Percentiles rank a stretch among this genome's conserved stretches.
These are phyloP conservation scores for Fusarium xyrophilum DNA, from an alignment of 2,329 filamentous ascomycete species.

Conservation along the genomic window DNA sequence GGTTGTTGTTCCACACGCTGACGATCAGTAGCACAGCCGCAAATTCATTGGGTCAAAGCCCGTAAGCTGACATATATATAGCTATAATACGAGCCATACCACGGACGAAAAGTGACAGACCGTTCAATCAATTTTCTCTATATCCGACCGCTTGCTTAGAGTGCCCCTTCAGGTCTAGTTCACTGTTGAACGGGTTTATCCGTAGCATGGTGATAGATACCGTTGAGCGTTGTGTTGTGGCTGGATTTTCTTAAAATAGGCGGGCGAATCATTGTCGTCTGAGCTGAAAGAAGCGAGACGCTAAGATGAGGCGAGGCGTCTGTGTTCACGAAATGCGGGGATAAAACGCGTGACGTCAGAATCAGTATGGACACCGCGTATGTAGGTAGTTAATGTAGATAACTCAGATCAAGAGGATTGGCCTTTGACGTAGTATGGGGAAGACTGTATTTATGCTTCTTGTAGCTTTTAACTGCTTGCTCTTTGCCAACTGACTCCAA, in stretches of 20 bases:
- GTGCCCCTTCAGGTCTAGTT: background rate
- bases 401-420: too few relatives aligned
- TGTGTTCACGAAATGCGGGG: background rate
- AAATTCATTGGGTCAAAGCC: background rate
- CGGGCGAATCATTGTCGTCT: background rate
- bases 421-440: too few relatives aligned
- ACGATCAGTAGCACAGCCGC: background rate
- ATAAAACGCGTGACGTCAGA: background rate
- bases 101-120: background rate
- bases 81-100: background rate
- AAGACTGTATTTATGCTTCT: too few relatives aligned
- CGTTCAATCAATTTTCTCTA: background rate
- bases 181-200: background rate
- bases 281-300: fast-evolving
- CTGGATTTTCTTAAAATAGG: background rate
- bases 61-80: background rate
- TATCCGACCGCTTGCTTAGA: background rate
- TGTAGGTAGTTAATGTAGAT: too few relatives aligned
- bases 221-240: background rate
- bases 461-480: too few relatives aligned
- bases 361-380: fast-evolving
- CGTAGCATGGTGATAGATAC: background rate
- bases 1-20: background rate
- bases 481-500: too few relatives aligned
- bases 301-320: fast-evolving